These are phyloP conservation scores for Papiliotrema terrestris DNA, from an alignment of 1,284 basidiomycete species.

Conservation along the genomic window DNA sequence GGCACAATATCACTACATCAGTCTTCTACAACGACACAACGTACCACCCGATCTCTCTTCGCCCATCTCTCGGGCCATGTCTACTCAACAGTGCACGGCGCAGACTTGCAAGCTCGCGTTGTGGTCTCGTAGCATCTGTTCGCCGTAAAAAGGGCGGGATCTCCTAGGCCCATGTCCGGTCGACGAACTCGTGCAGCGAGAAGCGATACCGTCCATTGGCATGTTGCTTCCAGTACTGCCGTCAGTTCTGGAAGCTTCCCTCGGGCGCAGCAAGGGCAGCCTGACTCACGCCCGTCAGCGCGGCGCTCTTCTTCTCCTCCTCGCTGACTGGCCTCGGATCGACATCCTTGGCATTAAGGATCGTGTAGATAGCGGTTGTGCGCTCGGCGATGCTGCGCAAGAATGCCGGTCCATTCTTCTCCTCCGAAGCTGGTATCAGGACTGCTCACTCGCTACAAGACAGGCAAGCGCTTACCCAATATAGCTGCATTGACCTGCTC, in stretches of 20 bases:
- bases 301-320: background rate
- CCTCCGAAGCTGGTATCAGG: constrained; percentile 22
- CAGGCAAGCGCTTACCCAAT: constrained; percentile 35
- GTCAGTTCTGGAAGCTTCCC: background rate
- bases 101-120: no score
- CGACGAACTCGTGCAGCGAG: constrained; percentile 1
- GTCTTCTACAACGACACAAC: no score
- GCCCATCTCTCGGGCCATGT: no score
- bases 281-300: background rate
- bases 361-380: constrained; percentile 25
- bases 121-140: no score
- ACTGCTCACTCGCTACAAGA: background rate
- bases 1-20: no score
- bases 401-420: constrained; percentile 20
- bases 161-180: background rate
- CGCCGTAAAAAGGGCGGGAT: no score
- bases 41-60: no score
- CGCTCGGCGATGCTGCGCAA: constrained; percentile 31
- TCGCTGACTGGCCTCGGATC: constrained; percentile 1
- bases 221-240: constrained; percentile 6
- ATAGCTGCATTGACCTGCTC: constrained; percentile 46
- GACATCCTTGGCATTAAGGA: constrained; percentile 15
- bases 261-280: no score
- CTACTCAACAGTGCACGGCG: no score
- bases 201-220: background rate